Base-by-base conservation (phyloP, 441 rosid species). In the Syzygium syzygioides region DNA sequence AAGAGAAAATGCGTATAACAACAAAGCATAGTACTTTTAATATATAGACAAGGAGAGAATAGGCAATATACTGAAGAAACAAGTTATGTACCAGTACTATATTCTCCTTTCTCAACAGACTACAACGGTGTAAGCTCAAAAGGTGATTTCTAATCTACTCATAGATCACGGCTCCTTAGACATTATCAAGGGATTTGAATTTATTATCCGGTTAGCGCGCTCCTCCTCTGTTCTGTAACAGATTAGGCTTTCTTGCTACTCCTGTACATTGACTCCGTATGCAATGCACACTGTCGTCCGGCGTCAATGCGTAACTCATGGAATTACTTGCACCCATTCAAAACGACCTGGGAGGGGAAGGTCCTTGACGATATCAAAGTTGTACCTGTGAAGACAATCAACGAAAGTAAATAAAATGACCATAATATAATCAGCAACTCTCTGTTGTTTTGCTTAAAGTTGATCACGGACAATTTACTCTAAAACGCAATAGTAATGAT, bases 281-380 rank as follows among this genome's bases (percentile, higher is more conserved):
- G 87, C 66, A 89, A 84, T 52, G 5, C 62, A 80, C 41, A 32
- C 11, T 87, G 64, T 87, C 86, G 71, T 68, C 56, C 66, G n/a
- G 86, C 91, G 88, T 64, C 45, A 79, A 30, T 3, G 84, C 56
- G 79, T 85, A 60, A 54, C 84, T 88, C 64, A 41, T 52, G 87
- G 54, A 86, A 13, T 41, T 84, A 94, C 90, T 91, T 91, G 93
- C 83, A 90, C 94, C 97, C 97, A 95, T 76, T 93, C 96, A 45
- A 92, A 94, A 1, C 94, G 94, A 68, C 97, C 97, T 3, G 92
- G 90, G 64, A 94, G 94, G 19, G 97, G 96, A 62, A 89, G 10
- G 88, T 94, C 97, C 68, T 91, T 94, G 91, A 89, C 92, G 53
- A 93, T 89, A 91, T 95, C 97, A 84, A 93, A 95, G 93, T 95